phyloP scores from a whole-genome alignment of 2,329 filamentous ascomycete species.

The Colletotrichum melonis region DNA sequence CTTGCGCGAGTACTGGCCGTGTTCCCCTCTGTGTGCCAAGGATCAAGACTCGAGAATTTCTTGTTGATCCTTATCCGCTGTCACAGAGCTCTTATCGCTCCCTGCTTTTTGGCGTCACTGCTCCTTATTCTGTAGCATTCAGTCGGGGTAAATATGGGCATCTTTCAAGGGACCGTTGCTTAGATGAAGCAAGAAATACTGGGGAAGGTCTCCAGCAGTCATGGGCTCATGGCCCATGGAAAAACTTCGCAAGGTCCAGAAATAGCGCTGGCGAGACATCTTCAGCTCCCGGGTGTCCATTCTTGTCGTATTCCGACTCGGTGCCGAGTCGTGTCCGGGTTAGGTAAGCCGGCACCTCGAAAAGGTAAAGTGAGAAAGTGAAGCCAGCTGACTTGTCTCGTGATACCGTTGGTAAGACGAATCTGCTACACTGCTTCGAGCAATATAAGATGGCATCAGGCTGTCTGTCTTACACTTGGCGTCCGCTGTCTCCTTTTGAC shows the following conservation, averaged over 20 bases:
- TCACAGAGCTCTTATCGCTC: background rate
- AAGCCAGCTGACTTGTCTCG: slow-evolving; percentile 17
- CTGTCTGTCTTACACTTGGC: slow-evolving; percentile 18
- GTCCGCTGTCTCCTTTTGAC: slow-evolving; percentile 2
- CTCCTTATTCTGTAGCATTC: slow-evolving; percentile 12
- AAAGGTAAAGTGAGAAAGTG: background rate
- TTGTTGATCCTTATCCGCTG: slow-evolving; percentile 17
- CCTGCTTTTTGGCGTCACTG: slow-evolving; percentile 19
- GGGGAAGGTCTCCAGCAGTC: slow-evolving; percentile 20
- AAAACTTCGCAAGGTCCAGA: slow-evolving; percentile 1
- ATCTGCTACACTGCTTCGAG: background rate
- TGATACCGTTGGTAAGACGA: slow-evolving; percentile 4
- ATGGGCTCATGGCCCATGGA: background rate
- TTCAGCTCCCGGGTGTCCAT: background rate
- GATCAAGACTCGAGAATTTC: slow-evolving; percentile 1
- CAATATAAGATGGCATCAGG: background rate
- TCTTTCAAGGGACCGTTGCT: slow-evolving; percentile 15
- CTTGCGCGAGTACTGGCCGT: background rate
- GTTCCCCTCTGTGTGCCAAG: slow-evolving; percentile 6
- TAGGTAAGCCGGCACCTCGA: slow-evolving; percentile 15
- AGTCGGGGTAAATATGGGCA: slow-evolving; percentile 10
- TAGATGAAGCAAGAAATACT: slow-evolving; percentile 32
- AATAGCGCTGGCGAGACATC: slow-evolving; percentile 16
- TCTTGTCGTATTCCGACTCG: background rate
- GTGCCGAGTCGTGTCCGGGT: slow-evolving; percentile 4